Evolutionary conservation across 257 asterid species (phyloP).

Genomic region (Echites panduratus): DNA sequence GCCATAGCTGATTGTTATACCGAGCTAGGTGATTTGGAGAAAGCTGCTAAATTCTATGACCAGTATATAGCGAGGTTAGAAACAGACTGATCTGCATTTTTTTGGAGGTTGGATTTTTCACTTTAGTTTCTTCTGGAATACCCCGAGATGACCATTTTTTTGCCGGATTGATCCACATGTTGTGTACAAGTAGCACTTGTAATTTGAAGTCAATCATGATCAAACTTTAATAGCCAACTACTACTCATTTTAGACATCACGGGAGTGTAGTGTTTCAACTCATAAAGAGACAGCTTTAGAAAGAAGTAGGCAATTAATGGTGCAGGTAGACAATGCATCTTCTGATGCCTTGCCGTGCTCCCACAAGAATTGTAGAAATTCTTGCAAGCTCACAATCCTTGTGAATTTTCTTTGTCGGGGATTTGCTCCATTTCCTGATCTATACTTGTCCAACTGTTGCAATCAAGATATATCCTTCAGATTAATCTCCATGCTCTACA

Average conservation of each 20-base stretch:
- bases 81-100: constrained; percentile 45
- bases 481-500: neutral
- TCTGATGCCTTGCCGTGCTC: neutral
- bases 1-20: constrained; percentile 98
- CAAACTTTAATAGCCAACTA: constrained; percentile 6
- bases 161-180: constrained; percentile 5
- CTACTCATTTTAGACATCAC: neutral
- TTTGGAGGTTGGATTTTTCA: neutral
- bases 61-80: constrained; percentile 82
- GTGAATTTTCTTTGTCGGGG: neutral
- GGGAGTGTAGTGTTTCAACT: neutral
- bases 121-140: neutral
- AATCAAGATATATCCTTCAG: neutral
- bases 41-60: constrained; percentile 86
- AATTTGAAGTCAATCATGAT: constrained; percentile 1
- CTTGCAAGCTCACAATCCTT: neutral
- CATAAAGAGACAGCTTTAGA: neutral
- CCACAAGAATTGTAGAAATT: constrained; percentile 1
- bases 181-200: neutral
- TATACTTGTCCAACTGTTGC: neutral
- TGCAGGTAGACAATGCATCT: constrained; percentile 1
- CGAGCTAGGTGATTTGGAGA: constrained; percentile 87
- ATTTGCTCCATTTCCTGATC: neutral
- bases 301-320: constrained; percentile 1
- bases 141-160: constrained; percentile 16